phyloP scores from a whole-genome alignment of 306 rosid species.

The Coriaria nepalensis region DNA sequence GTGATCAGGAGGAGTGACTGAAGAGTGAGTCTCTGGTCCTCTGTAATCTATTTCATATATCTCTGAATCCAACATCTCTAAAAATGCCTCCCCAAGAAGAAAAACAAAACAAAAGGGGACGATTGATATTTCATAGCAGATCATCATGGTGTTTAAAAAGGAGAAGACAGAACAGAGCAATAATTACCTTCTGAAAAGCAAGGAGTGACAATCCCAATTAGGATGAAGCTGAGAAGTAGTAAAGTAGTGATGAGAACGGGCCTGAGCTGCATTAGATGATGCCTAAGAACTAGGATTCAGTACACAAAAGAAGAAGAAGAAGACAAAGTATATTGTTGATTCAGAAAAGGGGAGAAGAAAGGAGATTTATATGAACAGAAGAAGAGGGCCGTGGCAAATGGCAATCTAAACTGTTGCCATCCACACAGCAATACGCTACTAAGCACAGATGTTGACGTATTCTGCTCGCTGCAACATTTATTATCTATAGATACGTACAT shows the following conservation, averaged over 20 bases:
- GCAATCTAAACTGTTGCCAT: slow-evolving; percentile 31
- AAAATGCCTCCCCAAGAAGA: background rate
- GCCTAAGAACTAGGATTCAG: too few relatives aligned
- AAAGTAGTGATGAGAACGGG: background rate
- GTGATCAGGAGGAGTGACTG: background rate
- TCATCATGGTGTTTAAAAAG: too few relatives aligned
- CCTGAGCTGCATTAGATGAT: background rate
- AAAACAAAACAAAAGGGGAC: too few relatives aligned
- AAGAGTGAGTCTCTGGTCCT: background rate
- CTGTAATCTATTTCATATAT: background rate
- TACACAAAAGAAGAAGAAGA: too few relatives aligned
- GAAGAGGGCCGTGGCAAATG: background rate
- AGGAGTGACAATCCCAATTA: background rate
- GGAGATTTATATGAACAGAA: slow-evolving; percentile 9
- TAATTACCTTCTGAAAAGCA: background rate
- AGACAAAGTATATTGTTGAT: too few relatives aligned
- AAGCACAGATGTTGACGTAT: slow-evolving; percentile 31
- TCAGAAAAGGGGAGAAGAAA: background rate
- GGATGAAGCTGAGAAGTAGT: background rate
- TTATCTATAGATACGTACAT: too few relatives aligned
- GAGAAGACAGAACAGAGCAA: background rate
- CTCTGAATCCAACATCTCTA: background rate
- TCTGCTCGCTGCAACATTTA: slow-evolving; percentile 18
- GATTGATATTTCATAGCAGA: too few relatives aligned
- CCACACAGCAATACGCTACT: slow-evolving; percentile 42